Base-by-base conservation (phyloP, 2,329 filamentous ascomycete genomes). In the Mariannaea elegans region DNA sequence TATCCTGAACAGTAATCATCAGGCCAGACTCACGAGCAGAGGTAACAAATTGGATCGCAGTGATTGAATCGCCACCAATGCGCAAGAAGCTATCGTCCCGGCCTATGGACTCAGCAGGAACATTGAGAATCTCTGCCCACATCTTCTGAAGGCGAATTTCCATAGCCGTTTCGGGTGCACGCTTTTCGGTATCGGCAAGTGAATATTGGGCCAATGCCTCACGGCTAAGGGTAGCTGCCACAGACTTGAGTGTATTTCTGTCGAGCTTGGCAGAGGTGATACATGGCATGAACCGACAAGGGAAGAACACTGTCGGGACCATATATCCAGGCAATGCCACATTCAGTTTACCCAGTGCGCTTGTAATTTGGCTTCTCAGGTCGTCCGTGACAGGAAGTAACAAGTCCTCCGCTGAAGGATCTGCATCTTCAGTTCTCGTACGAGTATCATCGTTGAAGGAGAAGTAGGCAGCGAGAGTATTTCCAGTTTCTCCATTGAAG, bases 51-150 rank as follows among this genome's bases (percentile, higher is more conserved):
- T n/a, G n/a, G n/a, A n/a, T n/a, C n/a, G n/a, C n/a, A n/a, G n/a
- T n/a, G n/a, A n/a, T n/a, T n/a, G 53, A 54, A 24, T 54, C 56
- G 7, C 61, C 58, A 12, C 56, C 53, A 23, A 57, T 36, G 16
- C 52, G 54, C n/a, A 56, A 29, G 16, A 51, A 50, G 10, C 21
- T 47, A 12, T 56, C 47, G 2, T 61, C 34, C 1, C 53, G 24
- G 3, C 53, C 53, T 44, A 42, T 48, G 4, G 5, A 78, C 59
- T 4, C 62, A 62, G 7, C 81, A 69, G 1, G 78, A 65, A 5
- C 72, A 65, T 18, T 55, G 4, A 55, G 21, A 13, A 55, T 55
- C 8, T 31, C 18, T 1, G 71, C 67, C 78, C 80, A 82, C 24
- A 76, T 65, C 14, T 59, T 44, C n/a, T 67, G 73, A n/a, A 79